Evolutionary conservation across 2,329 filamentous ascomycete species (phyloP).

Genomic region (Amauroascus verrucosus): DNA sequence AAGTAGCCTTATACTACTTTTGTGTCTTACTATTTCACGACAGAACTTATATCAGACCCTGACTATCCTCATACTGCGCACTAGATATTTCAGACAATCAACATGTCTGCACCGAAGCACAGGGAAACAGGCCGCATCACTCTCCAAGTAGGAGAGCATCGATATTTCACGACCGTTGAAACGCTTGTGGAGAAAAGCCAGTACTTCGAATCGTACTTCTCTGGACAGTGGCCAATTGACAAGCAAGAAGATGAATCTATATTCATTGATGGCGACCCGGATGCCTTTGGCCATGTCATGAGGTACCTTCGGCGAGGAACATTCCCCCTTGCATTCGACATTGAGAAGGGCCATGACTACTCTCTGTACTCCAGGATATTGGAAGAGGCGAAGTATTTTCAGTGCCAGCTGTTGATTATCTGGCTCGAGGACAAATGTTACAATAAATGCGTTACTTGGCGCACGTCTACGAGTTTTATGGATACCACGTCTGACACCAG

Average conservation of each 20-base stretch:
- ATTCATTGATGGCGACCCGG: slow-evolving; percentile 11
- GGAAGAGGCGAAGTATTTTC: slow-evolving; percentile 13
- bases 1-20: too few relatives aligned
- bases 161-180: slow-evolving; percentile 5
- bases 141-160: slow-evolving; percentile 10
- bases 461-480: not conserved
- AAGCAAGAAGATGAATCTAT: slow-evolving; percentile 11
- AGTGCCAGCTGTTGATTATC: slow-evolving; percentile 7
- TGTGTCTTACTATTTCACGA: too few relatives aligned
- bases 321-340: slow-evolving; percentile 11
- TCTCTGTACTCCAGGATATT: slow-evolving; percentile 9
- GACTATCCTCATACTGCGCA: too few relatives aligned
- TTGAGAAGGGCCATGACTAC: slow-evolving; percentile 11
- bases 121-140: not conserved
- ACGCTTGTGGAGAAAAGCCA: slow-evolving; percentile 10
- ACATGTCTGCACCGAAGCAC: not conserved
- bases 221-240: slow-evolving; percentile 4
- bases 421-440: slow-evolving; percentile 13
- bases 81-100: too few relatives aligned
- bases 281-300: slow-evolving; percentile 11
- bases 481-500: not conserved
- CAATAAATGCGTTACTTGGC: slow-evolving; percentile 9
- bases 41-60: too few relatives aligned
- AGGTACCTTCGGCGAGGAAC: slow-evolving; percentile 13
- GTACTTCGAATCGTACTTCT: slow-evolving; percentile 13